Evolutionary conservation across 2,329 filamentous ascomycete genomes (phyloP), one percentile per base, ranked within the genome.

Genomic region (Penicillium sp.): DNA sequence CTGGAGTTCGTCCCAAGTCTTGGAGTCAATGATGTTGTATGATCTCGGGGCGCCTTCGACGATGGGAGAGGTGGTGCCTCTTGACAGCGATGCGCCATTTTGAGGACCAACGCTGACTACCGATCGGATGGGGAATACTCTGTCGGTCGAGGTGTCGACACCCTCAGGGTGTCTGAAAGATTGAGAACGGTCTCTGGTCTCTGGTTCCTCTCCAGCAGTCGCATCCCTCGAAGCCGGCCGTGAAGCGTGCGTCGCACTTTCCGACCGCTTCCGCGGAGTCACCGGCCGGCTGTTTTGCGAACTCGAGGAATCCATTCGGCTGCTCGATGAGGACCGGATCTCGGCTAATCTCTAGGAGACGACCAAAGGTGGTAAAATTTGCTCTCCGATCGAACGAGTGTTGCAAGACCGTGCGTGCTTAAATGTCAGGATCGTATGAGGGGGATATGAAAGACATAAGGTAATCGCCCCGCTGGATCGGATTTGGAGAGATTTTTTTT

Each of bases 111-210:
- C 83, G 6, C 84, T 88, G 23, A 93, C 78, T 41, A 89, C 85
- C n/a, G 88, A 91, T 45, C 88, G 83, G 29, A 93, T 88, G n/a
- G 89, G 89, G 51, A 89, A 93, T 5, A 93, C 87, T 49, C 87
- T 81, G 63, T 92, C 81, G 43, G 74, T 67, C 45, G 4, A 51
- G 41, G 29, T 47, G 45, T 41, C 31, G 48, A 10, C 43, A 46
- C 18, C 16, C 29, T 18, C 58, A 42, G 12, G 52, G 7, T 50
- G 50, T 16, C 55, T 42, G 18, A 48, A 51, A 1, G 60, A 63
- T 12, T 63, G 61, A 8, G 61, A 53, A 18, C 55, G 59, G 24
- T 63, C 57, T 44, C 57, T 57, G 5, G n/a, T 45, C 16, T 54
- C 56, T 9, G 45, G 24, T 2, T 45, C 41, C 12, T 15, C 24